Evolutionary conservation across 2,329 filamentous ascomycete genomes (phyloP).

Genomic region (Clonostachys rhizophaga): DNA sequence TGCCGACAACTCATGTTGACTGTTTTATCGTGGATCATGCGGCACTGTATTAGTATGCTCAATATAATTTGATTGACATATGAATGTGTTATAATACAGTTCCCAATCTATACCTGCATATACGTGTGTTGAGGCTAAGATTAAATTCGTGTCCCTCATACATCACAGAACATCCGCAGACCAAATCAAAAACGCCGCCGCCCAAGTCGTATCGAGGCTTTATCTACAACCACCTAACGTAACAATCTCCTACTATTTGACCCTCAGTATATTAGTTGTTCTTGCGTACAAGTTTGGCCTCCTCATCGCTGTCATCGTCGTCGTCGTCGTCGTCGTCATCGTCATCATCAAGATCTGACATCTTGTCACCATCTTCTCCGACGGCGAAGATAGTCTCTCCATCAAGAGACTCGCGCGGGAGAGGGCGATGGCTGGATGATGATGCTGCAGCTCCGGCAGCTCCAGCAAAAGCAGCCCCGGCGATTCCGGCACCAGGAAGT

Average conservation of each 20-base stretch:
- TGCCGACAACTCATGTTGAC: too few species aligned
- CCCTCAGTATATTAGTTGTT: neutral
- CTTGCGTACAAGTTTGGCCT: conserved; percentile 42
- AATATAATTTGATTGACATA: too few species aligned
- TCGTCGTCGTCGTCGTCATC: conserved; percentile 55
- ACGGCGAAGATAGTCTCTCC: conserved; percentile 96
- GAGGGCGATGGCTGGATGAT: conserved; percentile 18
- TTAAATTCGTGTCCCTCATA: too few species aligned
- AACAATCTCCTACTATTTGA: neutral
- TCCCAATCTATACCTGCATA: too few species aligned
- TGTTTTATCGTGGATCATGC: too few species aligned
- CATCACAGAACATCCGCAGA: neutral
- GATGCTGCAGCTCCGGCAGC: neutral
- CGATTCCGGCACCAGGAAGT: too few species aligned
- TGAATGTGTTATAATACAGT: too few species aligned
- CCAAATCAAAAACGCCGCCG: conserved; percentile 1
- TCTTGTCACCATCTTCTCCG: conserved; percentile 78
- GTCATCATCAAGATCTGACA: conserved; percentile 65
- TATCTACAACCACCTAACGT: neutral
- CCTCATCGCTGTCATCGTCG: conserved; percentile 38
- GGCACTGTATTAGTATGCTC: too few species aligned
- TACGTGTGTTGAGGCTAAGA: too few species aligned
- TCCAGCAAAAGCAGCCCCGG: neutral
- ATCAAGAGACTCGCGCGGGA: conserved; percentile 57
- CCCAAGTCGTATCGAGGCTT: neutral